Conservation (phyloP, 805 yeast genomes). For the Alloascoidea hylecoeti region DNA sequence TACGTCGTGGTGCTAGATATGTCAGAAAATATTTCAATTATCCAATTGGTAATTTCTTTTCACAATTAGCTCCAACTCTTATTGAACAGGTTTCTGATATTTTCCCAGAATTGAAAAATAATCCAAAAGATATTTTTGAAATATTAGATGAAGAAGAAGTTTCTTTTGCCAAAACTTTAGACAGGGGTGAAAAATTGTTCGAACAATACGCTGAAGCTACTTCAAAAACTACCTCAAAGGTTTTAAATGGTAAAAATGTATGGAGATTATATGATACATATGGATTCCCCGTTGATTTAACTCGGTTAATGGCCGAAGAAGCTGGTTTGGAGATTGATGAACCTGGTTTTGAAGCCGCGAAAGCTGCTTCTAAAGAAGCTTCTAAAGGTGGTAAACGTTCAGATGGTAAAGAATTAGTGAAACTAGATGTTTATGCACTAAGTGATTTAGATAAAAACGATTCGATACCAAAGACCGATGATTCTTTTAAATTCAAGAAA, state of each 20-base stretch:
- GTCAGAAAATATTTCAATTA: constrained; percentile 93
- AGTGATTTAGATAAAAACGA: constrained; percentile 50
- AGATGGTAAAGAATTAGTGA: constrained; percentile 43
- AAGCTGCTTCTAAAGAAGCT: constrained; percentile 81
- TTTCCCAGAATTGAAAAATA: constrained; percentile 81
- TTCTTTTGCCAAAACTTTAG: constrained; percentile 88
- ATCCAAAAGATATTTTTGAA: constrained; percentile 67
- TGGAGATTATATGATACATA: constrained; percentile 98
- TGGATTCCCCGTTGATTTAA: constrained; percentile 97
- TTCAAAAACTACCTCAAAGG: constrained; percentile 55
- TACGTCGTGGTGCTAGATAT: constrained; percentile 96
- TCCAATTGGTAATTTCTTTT: constrained; percentile 90
- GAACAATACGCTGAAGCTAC: constrained; percentile 87
- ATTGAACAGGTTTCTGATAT: constrained; percentile 76
- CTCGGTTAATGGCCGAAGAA: constrained; percentile 98
- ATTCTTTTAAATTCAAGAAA: constrained; percentile 58
- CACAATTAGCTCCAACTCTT: constrained; percentile 82
- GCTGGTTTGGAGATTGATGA: constrained; percentile 88
- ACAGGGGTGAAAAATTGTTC: constrained; percentile 93
- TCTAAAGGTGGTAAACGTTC: constrained; percentile 70
- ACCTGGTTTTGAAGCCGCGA: constrained; percentile 83
- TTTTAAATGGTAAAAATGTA: constrained; percentile 84
- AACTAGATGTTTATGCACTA: constrained; percentile 84
- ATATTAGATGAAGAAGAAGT: constrained; percentile 93
- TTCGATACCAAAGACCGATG: constrained; percentile 68